These are phyloP conservation scores for Funneliformis caledonium DNA, from an alignment of 371 early-diverging fungal genomes.

Conservation along the genomic window DNA sequence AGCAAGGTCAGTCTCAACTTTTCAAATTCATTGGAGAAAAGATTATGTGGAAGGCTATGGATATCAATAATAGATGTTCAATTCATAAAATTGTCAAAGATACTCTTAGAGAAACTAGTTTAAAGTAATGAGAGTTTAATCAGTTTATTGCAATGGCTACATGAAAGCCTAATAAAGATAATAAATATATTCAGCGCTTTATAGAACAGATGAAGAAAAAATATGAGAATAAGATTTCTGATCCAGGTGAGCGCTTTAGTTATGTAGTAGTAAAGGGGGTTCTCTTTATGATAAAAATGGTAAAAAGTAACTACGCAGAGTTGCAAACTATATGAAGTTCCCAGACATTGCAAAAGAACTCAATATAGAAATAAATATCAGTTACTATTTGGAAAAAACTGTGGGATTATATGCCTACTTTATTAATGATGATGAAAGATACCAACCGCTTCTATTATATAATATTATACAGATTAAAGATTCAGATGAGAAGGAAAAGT, in stretches of 20 bases:
- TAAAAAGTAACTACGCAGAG: background rate
- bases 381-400: too few species aligned
- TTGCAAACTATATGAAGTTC: conserved; percentile 16
- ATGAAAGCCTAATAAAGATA: conserved; percentile 4
- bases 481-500: background rate
- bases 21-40: background rate
- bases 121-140: too few species aligned
- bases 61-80: too few species aligned
- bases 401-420: too few species aligned
- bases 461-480: background rate
- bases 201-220: conserved; percentile 4
- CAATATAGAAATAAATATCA: too few species aligned
- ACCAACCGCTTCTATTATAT: too few species aligned
- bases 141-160: too few species aligned
- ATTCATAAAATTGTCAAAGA: too few species aligned
- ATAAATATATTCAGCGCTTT: conserved; percentile 22
- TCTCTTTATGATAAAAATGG: conserved; percentile 4
- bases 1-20: too few species aligned
- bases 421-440: too few species aligned
- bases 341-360: background rate
- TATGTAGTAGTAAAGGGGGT: conserved; percentile 18
- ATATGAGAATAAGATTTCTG: conserved; percentile 11
- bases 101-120: too few species aligned
- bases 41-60: background rate
- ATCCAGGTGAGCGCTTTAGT: conserved; percentile 19